Base-by-base conservation (phyloP, 2,329 filamentous ascomycete species). In the Raffaelea albimanens region DNA sequence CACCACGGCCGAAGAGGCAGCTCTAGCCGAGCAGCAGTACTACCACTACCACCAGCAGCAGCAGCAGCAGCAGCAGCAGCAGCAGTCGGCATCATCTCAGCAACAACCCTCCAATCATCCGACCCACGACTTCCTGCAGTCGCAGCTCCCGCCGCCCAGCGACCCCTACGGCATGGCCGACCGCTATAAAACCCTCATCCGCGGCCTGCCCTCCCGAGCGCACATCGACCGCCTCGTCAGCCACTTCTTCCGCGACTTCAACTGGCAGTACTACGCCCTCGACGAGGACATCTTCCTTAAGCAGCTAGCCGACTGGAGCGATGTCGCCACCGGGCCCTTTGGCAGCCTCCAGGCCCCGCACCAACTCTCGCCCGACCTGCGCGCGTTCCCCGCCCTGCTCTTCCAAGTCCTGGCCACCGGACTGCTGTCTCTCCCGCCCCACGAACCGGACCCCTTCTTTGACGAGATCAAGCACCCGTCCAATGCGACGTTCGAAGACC, bases 401-500 rank as follows among this genome's bases (percentile, higher is more conserved):
- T 80, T 83, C 55, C 75, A 82, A 56, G 66, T 80, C 29, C 58
- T 78, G 16, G 78, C 77, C 3, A 69, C 70, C 3, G 69, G 74
- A 16, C 60, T 83, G 39, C 63, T 82, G 44, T 68, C 72, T 29
- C 63, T 81, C 21, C 70, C 73, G 0, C 63, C 69, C 2, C 43
- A n/a, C 13, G 46, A 48, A 19, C 61, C 68, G 9, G 68, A 76
- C 25, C 60, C 68, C 36, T 68, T 63, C 4, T 77, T 80, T 41
- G 72, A 76, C 23, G 66, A 69, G 2, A 63, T 83, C 43, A 80
- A 81, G 58, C 80, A 80, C 55, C 72, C 74, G 1, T 70, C 68
- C 3, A 72, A 69, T 43, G 79, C 80, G 73, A 73, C 72, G 2
- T 78, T 80, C 50, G 75, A 80, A 57, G 76, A 81, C 44, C 60